phyloP scores from a whole-genome alignment of 768 basidiomycete genomes.

The Tubosaeta sp. region DNA sequence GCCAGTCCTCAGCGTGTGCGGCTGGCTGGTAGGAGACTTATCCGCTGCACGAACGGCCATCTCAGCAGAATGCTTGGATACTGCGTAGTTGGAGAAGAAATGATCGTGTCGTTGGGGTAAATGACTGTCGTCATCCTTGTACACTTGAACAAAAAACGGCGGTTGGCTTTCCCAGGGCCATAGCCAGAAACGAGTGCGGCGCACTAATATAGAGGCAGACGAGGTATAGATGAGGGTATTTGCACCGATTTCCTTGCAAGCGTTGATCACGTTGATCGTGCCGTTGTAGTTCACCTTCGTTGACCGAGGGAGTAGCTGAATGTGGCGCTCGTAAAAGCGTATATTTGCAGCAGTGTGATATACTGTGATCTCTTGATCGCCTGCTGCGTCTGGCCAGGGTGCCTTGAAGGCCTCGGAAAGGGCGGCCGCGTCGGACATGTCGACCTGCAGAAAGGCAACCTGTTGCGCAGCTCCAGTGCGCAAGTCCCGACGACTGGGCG shows the following conservation, averaged over 20 bases:
- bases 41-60: constrained; percentile 40
- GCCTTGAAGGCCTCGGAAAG: constrained; percentile 59
- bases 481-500: constrained; percentile 55
- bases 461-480: constrained; percentile 46
- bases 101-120: constrained; percentile 53
- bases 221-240: constrained; percentile 66
- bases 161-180: constrained; percentile 75
- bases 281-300: constrained; percentile 62
- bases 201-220: constrained; percentile 61
- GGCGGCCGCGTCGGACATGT: constrained; percentile 51
- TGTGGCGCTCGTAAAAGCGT: constrained; percentile 68
- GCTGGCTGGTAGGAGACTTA: constrained; percentile 29
- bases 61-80: constrained; percentile 60
- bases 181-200: constrained; percentile 55
- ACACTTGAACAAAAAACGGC: constrained; percentile 52
- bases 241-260: constrained; percentile 52
- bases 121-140: constrained; percentile 55
- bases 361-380: constrained; percentile 46
- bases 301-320: constrained; percentile 48
- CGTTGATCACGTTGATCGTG: constrained; percentile 61
- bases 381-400: constrained; percentile 49
- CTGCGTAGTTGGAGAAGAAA: constrained; percentile 78
- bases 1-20: constrained; percentile 53
- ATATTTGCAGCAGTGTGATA: constrained; percentile 78
- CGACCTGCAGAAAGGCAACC: constrained; percentile 54